Evolutionary conservation across 345 rosid species (phyloP), one percentile per base, ranked within the genome.

Genomic region (Streptanthus diversifolius): DNA sequence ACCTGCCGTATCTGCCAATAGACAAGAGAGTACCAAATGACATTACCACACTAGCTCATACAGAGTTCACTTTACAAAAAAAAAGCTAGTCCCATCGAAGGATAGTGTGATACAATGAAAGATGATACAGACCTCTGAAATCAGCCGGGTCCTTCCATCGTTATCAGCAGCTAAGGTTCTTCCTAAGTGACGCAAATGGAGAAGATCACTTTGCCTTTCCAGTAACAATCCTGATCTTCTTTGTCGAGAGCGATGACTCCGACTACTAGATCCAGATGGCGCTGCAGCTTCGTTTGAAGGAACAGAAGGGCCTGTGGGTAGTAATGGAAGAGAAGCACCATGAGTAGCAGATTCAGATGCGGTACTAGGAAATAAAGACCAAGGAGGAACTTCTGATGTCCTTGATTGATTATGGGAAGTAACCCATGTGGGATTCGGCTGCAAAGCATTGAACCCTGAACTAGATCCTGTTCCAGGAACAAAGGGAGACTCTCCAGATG

Each of bases 1-100:
- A 90, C 96, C 71, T 86, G 98, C 49, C 92, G 95, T 77, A 92
- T 85, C 98, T 89, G 88, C 51, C 21, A 37, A 44, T 64, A 66
- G 24, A 68, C 77, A 43, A 58, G 73, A 79, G 55, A 77, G 79
- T 41, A 78, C 55, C 52, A 75, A 69, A 40, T 56, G 27, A 25
- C 17, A 68, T 39, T 30, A 68, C 45, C 54, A 62, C 19, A 53
- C 27, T 8, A 41, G 30, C 22, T 30, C 21, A 45, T 40, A 39
- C n/a, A 37, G 40, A 17, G 53, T 39, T 61, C 41, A 60, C 15
- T n/a, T 44, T 2, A 48, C 37, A 37, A 7, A 44, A 22, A 14
- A 43, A 29, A 22, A 2, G n/a, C n/a, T 32, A 24, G 30, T 40
- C 7, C 25, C 35, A 40, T 8, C 36, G 47, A 58, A 58, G 25